Conservation (phyloP, 139 green algal species). For the Picochlorum sp. region DNA sequence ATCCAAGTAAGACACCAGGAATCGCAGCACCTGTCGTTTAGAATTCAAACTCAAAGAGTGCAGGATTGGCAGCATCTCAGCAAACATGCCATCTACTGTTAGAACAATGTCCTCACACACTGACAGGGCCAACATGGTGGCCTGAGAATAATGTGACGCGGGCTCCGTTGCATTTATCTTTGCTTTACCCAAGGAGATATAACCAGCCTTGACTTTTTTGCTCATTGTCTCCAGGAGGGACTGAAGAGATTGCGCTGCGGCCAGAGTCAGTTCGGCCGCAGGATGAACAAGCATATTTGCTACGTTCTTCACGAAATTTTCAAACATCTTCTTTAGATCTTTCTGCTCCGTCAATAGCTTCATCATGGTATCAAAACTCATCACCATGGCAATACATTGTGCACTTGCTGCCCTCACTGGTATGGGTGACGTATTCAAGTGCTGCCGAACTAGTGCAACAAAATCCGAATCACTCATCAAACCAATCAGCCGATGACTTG, state of each 20-base stretch:
- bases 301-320: background rate
- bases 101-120: background rate
- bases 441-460: background rate
- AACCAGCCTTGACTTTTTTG: background rate
- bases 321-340: background rate
- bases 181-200: background rate
- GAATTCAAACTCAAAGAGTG: conserved; percentile 2
- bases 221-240: background rate
- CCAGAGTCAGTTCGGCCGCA: background rate
- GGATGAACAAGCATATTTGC: conserved; percentile 2
- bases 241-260: background rate
- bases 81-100: conserved; percentile 13
- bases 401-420: conserved; percentile 15
- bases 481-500: conserved; percentile 13
- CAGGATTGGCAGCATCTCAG: conserved; percentile 18
- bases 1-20: conserved; percentile 1
- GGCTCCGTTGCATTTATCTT: background rate
- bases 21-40: conserved; percentile 1
- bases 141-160: background rate
- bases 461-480: conserved; percentile 14
- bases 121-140: background rate
- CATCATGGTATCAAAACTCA: background rate
- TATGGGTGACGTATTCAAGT: conserved; percentile 11
- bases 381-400: conserved; percentile 6
- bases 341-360: background rate